Percentiles rank a stretch among this genome's conserved stretches.
These are phyloP conservation scores for Aspergillus aculeatinus DNA, from an alignment of 2,329 filamentous ascomycete genomes.

Conservation along the genomic window DNA sequence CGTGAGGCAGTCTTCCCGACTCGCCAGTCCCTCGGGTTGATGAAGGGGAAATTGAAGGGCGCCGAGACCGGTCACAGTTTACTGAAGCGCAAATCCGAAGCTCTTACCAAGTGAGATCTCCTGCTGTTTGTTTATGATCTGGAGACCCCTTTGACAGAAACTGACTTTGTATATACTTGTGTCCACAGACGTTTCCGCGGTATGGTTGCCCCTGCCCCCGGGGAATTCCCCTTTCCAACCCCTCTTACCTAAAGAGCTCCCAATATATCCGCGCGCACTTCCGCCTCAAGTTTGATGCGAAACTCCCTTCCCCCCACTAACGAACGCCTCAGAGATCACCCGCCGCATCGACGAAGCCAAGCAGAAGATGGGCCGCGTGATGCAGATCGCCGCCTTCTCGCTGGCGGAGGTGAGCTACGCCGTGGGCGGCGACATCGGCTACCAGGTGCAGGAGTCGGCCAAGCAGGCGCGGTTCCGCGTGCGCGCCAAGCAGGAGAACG, in stretches of 20 bases:
- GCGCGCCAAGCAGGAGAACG: slow-evolving; percentile 95
- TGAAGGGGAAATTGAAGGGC: slow-evolving; percentile 98
- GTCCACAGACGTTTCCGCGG: slow-evolving; percentile 77
- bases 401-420: slow-evolving; percentile 97
- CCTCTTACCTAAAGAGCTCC: not conserved
- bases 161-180: no score
- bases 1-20: slow-evolving; percentile 97
- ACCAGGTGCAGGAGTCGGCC: slow-evolving; percentile 95
- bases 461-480: slow-evolving; percentile 90
- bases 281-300: not conserved
- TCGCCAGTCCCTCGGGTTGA: slow-evolving; percentile 90
- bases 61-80: slow-evolving; percentile 89
- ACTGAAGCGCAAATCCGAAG: slow-evolving; percentile 96
- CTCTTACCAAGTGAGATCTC: slow-evolving; percentile 79
- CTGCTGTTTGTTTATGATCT: not conserved
- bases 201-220: slow-evolving; percentile 42
- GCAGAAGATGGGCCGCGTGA: slow-evolving; percentile 97
- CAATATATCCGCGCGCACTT: not conserved
- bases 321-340: slow-evolving; percentile 70
- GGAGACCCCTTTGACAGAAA: no score
- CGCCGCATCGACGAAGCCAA: slow-evolving; percentile 97
- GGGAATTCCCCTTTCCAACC: not conserved
- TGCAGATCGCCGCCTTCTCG: slow-evolving; percentile 98
- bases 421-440: slow-evolving; percentile 90
- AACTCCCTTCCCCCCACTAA: slow-evolving; percentile 25